These are phyloP conservation scores for Mycena polygramma DNA, from an alignment of 768 basidiomycete species.

Conservation along the genomic window DNA sequence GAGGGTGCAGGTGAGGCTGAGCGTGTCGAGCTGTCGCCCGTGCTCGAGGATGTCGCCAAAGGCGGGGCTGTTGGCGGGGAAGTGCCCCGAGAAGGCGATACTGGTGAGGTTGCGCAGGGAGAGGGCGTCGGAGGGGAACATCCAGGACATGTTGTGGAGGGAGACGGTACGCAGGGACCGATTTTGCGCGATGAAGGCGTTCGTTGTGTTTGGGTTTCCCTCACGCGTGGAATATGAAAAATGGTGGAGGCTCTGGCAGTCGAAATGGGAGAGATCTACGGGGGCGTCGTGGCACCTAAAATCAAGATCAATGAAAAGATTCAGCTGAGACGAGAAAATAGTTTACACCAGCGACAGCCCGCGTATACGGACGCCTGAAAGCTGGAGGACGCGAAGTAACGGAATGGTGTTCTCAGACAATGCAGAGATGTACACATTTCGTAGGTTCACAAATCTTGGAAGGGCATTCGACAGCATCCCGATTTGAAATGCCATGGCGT, in stretches of 20 bases:
- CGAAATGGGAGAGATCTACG: slow-evolving; percentile 60
- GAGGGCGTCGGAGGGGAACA: slow-evolving; percentile 66
- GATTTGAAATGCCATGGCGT: slow-evolving; percentile 73
- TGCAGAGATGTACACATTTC: slow-evolving; percentile 73
- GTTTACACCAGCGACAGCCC: slow-evolving; percentile 71
- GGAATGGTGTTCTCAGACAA: slow-evolving; percentile 64
- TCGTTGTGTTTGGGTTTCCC: slow-evolving; percentile 53
- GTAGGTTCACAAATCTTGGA: slow-evolving; percentile 70
- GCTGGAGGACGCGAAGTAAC: slow-evolving; percentile 67
- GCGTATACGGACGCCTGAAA: slow-evolving; percentile 63
- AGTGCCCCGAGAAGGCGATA: slow-evolving; percentile 71
- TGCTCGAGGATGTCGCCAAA: slow-evolving; percentile 71
- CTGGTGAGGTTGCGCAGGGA: slow-evolving; percentile 74
- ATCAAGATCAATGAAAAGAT: neutral
- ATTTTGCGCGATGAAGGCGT: slow-evolving; percentile 66
- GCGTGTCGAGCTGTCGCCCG: slow-evolving; percentile 73
- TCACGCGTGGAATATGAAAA: slow-evolving; percentile 67
- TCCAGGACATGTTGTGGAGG: slow-evolving; percentile 68
- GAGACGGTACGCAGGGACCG: slow-evolving; percentile 67
- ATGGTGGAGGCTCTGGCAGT: slow-evolving; percentile 69
- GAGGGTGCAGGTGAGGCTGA: slow-evolving; percentile 67
- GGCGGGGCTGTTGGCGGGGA: slow-evolving; percentile 62
- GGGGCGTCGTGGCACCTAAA: slow-evolving; percentile 58
- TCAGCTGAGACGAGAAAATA: neutral
- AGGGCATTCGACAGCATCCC: slow-evolving; percentile 80